Evolutionary conservation across 305 asterid species (phyloP), one percentile per base, ranked within the genome.

Genomic region (Fraxinus paxiana): DNA sequence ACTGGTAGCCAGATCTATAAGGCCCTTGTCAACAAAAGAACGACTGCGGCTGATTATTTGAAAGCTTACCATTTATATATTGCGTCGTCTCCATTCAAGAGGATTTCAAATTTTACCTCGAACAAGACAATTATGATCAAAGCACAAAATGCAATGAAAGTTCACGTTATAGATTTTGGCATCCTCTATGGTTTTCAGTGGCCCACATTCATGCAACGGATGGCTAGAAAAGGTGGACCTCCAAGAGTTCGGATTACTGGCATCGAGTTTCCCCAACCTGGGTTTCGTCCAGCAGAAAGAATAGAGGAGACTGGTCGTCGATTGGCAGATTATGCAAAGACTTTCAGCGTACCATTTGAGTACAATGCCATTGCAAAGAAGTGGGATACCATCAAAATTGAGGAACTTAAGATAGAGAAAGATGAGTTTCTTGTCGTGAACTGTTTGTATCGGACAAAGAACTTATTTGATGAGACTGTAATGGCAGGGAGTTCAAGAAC

Each of bases 171-270:
- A 48, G 59, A 48, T 48, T 48, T 48, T 48, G 59, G 59, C 59
- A 48, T 48, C 59, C 59, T 48, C 59, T 48, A 48, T 15, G 59
- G 59, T 48, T 48, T 48, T 48, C 59, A 48, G 20, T 48, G 59
- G 59, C 59, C 59, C 59, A 48, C 59, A n/a, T 15, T 48, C 17
- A 15, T 48, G 20, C 59, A 48, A 48, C 20, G 59, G 59, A 15
- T 48, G 20, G 59, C 59, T 4, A 48, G 20, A 48, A 48, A 6
- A 48, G 20, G 18, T 59, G 98, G 96, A 3, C 97, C 98, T 8
- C 97, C 97, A 0, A 88, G 76, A 89, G 87, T 95, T 77, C 90
- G 92, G 28, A 91, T 93, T 17, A 95, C 97, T 0, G 98, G 98
- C 33, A 87, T 95, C 13, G 98, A 95, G 71, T 88, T 95, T 41